Base-by-base conservation (phyloP, 2,329 filamentous ascomycete species). In the Leptographium lundbergii region DNA sequence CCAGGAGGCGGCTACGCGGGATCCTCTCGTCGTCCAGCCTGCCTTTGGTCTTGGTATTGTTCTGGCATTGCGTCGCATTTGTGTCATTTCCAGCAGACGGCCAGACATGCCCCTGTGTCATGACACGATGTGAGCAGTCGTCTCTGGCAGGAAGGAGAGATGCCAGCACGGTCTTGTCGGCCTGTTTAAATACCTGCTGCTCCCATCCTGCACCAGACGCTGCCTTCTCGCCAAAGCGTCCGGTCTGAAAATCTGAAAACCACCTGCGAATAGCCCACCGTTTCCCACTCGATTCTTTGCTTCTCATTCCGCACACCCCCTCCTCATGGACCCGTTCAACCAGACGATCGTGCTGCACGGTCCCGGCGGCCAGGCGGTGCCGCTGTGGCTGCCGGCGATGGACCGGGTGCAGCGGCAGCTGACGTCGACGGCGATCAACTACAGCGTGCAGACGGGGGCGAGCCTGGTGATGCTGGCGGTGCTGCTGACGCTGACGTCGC, bases 401-500 rank as follows among this genome's bases (percentile, higher is more conserved):
- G 61, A 63, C 60, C 22, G 19, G 13, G 19, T 52, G 3, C 24
- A 59, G 34, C 5, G 45, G 13, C 9, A 11, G 3, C 27, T 55
- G 4, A 17, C 61, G 36, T 42, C 54, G 45, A 61, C 54, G 11
- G 17, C 39, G 45, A 63, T 65, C 63, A 62, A 62, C 59, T 66
- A 64, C 48, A 61, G 58, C 54, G 34, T 56, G 48, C 64, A 66
- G 64, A 59, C 63, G 29, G 64, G 65, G 9, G 64, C 65, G 24
- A 82, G 81, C 54, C 63, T 85, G 60, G 72, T 86, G 61, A 80
- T 90, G 66, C 74, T 91, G 22, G 64, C 86, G 51, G 75, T 87
- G 34, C 73, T 91, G 3, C 72, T 90, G 13, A 66, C 86, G 60
- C 77, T 91, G 69, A 91, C 88, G 0, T 81, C 81, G 24, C 69